Base-by-base conservation (phyloP, 2,329 filamentous ascomycete species). In the Aspergillus neotritici region DNA sequence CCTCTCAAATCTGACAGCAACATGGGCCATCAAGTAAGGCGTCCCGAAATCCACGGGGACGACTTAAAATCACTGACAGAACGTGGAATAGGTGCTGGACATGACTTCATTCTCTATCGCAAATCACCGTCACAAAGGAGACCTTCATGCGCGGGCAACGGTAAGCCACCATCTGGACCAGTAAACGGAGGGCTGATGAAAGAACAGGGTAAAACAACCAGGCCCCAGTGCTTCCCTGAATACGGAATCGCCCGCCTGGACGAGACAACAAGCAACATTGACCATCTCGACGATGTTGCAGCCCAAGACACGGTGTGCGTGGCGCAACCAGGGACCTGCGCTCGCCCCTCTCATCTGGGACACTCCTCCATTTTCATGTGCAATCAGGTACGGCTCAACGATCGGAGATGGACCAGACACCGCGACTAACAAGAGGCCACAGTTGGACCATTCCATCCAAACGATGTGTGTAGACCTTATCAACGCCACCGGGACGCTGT, bases 361-460 rank as follows among this genome's bases (percentile, higher is more conserved):
- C 17, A 39, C 28, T 39, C 37, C 28, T 39, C 37, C 25, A 31
- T 39, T 28, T 39, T 39, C 37, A 29, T 39, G 17, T 39, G 37
- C 25, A 39, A 39, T 21, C 13, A 30, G 12, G 41, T 43, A 37
- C 40, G 40, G 12, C 33, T 37, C 34, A 36, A 43, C 11, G 14
- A 33, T 14, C 34, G 13, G 8, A 37, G 40, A 37, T 36, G 34
- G 34, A 37, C 40, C 31, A n/a, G 40, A 21, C 10, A 37, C 34
- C 12, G 16, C 25, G 34, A 31, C 40, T 43, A 30, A 43, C 40
- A 33, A 28, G 34, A 43, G 37, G 34, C 34, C 40, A 43, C 40
- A 43, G 34, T 43, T 43, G 11, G 29, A 43, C 21, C 34, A 43
- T 31, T n/a, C 34, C 25, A 43, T 43, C 40, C 33, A 37, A 37